Evolutionary conservation across 495 filamentous ascomycete genomes (phyloP), one percentile per base, ranked within the genome.

Genomic region (Amniculicola lignicola): DNA sequence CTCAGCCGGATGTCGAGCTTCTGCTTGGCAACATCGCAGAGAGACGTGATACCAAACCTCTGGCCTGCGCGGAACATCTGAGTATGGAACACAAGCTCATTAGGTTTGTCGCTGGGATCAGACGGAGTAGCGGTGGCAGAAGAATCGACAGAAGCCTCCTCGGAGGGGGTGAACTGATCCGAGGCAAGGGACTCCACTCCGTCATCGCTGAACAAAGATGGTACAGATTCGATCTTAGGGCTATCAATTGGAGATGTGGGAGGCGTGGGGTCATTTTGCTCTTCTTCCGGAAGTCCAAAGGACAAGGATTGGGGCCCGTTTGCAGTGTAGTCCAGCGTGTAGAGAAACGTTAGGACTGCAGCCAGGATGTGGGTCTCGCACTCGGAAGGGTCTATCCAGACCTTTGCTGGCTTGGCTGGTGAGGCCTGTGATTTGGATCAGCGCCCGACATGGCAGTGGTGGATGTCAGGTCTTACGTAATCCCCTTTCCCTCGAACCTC

Each of bases 261-360:
- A 2, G 3, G 11, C n/a, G n/a, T n/a, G n/a, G n/a, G n/a, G n/a
- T n/a, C n/a, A 39, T 36, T 18, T 1, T 28, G 22, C 31, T 50
- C n/a, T 4, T 48, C 37, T 16, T 51, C 27, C 25, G 54, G 45
- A 24, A 52, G 23, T 36, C 54, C 54, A 23, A 58, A 51, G 0
- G 28, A 18, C 23, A 58, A 19, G 3, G 18, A 5, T 38, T 56
- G 53, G 15, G 22, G 22, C 12, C 53, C 53, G 24, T 36, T 31
- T 12, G 41, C 2, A n/a, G 16, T 39, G 23, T 63, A 63, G 33
- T 63, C 50, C 16, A 63, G 42, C 6, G 60, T 63, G 49, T 63
- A 63, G 18, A 63, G 44, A 42, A 58, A 63, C 0, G 48, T 63
- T 23, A 63, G 38, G 10, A 63, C 54, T 16, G 60, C 54, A 12